phyloP scores from a whole-genome alignment of 345 rosid genomes.

The Moricandia arvensis region DNA sequence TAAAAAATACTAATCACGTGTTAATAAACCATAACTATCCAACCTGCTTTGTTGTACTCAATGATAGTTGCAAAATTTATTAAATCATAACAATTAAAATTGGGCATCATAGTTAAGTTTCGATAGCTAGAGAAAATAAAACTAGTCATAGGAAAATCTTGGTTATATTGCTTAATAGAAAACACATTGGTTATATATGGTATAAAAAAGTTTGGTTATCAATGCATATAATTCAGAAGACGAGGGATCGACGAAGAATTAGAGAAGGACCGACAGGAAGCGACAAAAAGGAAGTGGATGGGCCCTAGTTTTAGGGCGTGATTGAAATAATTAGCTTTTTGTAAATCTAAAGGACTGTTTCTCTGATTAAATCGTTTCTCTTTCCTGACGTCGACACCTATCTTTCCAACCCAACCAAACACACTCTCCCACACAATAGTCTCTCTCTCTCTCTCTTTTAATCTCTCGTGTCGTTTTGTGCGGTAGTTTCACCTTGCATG shows the following conservation, averaged over 20 bases:
- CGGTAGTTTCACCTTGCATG: conserved; percentile 8
- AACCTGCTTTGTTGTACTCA: neutral
- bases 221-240: neutral
- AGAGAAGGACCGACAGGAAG: conserved; percentile 33
- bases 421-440: neutral
- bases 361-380: neutral
- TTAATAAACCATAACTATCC: neutral
- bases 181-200: neutral
- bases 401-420: conserved; percentile 3
- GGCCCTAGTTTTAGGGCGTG: conserved; percentile 32
- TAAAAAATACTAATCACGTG: conserved; percentile 13
- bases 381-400: neutral
- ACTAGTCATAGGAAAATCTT: neutral
- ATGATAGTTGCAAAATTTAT: neutral
- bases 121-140: neutral
- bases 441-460: neutral
- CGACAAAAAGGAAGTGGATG: conserved; percentile 29
- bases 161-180: neutral
- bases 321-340: conserved; percentile 14
- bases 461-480: conserved; percentile 23
- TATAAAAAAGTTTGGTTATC: neutral
- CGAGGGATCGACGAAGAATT: neutral
- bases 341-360: neutral
- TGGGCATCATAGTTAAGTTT: neutral
- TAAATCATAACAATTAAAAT: neutral